A percentile compares a stretch with the other conserved stretches of the same genome.
These are phyloP conservation scores for Dendryphion nanum DNA, from an alignment of 2,329 filamentous ascomycete genomes.

Conservation along the genomic window DNA sequence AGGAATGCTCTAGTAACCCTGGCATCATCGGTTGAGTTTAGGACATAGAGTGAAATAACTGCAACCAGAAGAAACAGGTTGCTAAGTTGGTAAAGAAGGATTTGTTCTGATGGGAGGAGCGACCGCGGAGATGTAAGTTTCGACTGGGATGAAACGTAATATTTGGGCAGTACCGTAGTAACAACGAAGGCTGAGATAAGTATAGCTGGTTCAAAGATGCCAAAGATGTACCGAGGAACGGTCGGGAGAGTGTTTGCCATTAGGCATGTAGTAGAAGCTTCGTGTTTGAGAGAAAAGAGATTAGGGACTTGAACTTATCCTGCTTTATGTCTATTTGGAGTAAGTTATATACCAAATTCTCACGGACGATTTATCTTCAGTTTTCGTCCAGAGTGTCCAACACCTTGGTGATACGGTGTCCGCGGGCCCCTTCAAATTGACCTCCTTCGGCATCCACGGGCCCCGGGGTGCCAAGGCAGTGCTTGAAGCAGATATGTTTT, in stretches of 20 bases:
- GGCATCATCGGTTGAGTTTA: neutral
- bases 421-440: neutral
- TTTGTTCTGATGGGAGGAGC: neutral
- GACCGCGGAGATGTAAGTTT: neutral
- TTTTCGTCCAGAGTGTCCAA: neutral
- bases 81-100: neutral
- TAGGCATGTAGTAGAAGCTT: neutral
- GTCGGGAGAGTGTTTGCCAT: neutral
- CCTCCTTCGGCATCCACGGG: neutral
- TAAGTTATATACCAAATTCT: neutral
- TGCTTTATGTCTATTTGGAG: too few species aligned
- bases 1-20: neutral
- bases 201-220: neutral
- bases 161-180: too few species aligned
- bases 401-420: neutral
- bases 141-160: neutral
- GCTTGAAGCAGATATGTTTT: neutral
- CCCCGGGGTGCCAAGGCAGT: neutral
- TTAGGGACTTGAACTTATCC: neutral
- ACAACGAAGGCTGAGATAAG: too few species aligned
- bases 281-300: neutral
- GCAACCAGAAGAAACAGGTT: neutral
- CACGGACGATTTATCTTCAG: neutral
- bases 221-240: neutral
- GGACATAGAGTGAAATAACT: neutral